Percentiles rank a stretch among this genome's conserved stretches.
phyloP scores from a whole-genome alignment of 2,329 filamentous ascomycete species.

The Knufia fluminis region DNA sequence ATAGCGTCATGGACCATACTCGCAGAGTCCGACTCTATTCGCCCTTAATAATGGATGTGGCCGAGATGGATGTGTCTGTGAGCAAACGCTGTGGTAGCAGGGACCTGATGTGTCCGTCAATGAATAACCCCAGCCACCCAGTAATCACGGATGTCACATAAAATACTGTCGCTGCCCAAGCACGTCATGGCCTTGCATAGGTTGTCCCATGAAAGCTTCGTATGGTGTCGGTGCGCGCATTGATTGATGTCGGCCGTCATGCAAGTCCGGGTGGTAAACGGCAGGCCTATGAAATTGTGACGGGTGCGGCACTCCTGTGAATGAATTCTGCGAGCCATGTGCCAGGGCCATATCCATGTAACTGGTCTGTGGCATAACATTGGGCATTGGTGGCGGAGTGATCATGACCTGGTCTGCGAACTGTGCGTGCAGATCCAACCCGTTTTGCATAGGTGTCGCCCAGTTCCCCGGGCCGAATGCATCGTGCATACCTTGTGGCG shows the following conservation, averaged over 20 bases:
- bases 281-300: neutral
- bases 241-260: neutral
- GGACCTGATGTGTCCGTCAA: neutral
- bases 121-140: neutral
- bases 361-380: neutral
- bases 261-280: neutral
- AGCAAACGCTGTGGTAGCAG: neutral
- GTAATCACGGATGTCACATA: neutral
- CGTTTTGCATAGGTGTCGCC: neutral
- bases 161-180: neutral
- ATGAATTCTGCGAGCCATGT: neutral
- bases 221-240: neutral
- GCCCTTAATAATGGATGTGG: no score
- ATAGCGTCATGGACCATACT: no score
- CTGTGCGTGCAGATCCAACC: neutral
- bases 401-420: constrained; percentile 5
- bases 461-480: neutral
- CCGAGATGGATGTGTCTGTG: neutral
- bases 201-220: constrained; percentile 2
- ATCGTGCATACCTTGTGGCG: neutral
- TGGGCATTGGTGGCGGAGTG: neutral
- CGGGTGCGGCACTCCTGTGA: neutral
- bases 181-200: neutral
- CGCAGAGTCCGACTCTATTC: no score
- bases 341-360: neutral